A percentile compares a stretch with the other conserved stretches of the same genome.
These are phyloP conservation scores for Candida dendrica DNA, from an alignment of 805 yeast species.

Conservation along the genomic window DNA sequence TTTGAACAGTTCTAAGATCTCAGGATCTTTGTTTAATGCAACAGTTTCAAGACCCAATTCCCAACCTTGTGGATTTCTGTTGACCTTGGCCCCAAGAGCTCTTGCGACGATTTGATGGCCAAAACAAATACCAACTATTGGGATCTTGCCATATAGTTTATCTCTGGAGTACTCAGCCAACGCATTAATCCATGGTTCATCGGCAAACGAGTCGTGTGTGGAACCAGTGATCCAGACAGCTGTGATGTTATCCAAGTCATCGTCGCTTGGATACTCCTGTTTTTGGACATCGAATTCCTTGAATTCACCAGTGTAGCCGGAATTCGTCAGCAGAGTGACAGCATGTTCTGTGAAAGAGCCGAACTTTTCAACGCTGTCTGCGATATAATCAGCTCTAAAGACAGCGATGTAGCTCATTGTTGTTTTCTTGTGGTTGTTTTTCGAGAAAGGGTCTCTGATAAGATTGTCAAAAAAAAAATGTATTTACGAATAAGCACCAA, in stretches of 20 bases:
- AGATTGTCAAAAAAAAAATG: too few relatives aligned
- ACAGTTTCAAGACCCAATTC: constrained; percentile 60
- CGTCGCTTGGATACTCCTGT: constrained; percentile 14
- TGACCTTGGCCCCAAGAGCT: constrained; percentile 55
- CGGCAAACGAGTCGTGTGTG: constrained; percentile 36
- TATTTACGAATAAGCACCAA: too few relatives aligned
- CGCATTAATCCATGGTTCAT: constrained; percentile 33
- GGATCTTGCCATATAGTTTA: constrained; percentile 17
- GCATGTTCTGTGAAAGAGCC: constrained; percentile 52
- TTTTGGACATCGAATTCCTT: constrained; percentile 32
- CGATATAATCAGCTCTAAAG: constrained; percentile 15
- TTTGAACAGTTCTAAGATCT: constrained; percentile 20
- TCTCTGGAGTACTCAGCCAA: constrained; percentile 28
- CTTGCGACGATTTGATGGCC: constrained; percentile 79
- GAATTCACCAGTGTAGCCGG: constrained; percentile 17
- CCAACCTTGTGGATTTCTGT: constrained; percentile 58
- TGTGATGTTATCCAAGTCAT: constrained; percentile 23
- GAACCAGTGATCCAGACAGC: constrained; percentile 52
- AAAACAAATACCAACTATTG: constrained; percentile 70
- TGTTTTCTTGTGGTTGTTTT: too few relatives aligned
- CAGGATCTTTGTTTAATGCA: constrained; percentile 34
- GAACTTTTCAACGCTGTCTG: constrained; percentile 22
- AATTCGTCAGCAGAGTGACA: constrained; percentile 22
- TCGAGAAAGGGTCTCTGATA: too few relatives aligned
- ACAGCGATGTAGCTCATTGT: constrained; percentile 10